Evolutionary conservation across 2,329 filamentous ascomycete species (phyloP), one percentile per base, ranked within the genome.

Genomic region (Fusarium odoratissimum): DNA sequence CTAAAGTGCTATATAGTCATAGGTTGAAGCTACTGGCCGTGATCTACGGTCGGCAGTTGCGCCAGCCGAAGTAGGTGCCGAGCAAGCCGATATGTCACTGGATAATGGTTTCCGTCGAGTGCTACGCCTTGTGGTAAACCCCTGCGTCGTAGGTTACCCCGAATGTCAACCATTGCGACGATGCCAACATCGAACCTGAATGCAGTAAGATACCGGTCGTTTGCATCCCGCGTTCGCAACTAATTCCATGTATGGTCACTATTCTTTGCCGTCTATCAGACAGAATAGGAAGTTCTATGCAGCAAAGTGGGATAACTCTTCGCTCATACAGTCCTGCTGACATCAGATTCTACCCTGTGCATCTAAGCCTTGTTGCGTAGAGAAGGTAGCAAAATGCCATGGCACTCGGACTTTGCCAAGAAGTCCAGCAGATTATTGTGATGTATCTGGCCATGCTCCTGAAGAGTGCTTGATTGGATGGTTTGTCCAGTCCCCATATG

Each of bases 1-100:
- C 19, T 1, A 1, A 30, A 48, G 28, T 16, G 11, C 13, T 0
- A 30, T 6, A 6, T 17, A 12, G 21, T 3, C 28, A 48, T 6
- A 31, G 3, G 4, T 6, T 1, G 0, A 17, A 2, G 4, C 5
- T 9, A 48, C 28, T 17, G 7, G 28, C 1, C 9, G 0, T 31
- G 13, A 31, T 6, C 45, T 31, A 6, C 28, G 28, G 45, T 7
- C 45, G 28, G 45, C 45, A 48, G 14, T 31, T 48, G 5, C 0
- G 5, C 28, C 9, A 31, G 14, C 45, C 17, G 10, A 44, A 13
- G 2, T 25, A 5, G 7, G 2, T 8, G 2, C 21, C 3, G 14
- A 12, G n/a, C 6, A 6, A n/a, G 28, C 14, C 9, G 21, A 31
- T 10, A n/a, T 30, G 14, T n/a, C 23, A 2, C 10, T 48, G 45